phyloP scores from a whole-genome alignment of 2,329 filamentous ascomycete species.

The Rasamsonia emersonii region DNA sequence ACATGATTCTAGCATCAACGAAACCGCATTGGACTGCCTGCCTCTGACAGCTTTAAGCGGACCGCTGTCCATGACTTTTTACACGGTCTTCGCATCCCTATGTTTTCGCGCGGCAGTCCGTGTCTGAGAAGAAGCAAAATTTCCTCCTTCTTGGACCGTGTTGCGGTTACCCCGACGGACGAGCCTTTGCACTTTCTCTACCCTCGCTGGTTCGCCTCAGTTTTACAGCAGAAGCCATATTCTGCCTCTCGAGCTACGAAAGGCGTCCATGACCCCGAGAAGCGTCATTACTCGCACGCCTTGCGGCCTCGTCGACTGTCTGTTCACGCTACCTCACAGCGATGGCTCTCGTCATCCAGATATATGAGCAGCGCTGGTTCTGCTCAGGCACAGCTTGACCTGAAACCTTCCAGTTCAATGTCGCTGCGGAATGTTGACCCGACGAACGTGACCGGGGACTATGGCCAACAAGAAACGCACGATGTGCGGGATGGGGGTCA shows the following conservation, averaged over 20 bases:
- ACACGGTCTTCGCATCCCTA: constrained; percentile 15
- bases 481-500: too few species aligned
- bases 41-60: constrained; percentile 11
- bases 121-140: constrained; percentile 32
- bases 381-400: too few species aligned
- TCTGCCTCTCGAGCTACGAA: constrained; percentile 2
- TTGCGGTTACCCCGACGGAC: constrained; percentile 25
- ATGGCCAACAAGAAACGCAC: too few species aligned
- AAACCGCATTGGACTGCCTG: too few species aligned
- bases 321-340: not conserved
- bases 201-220: constrained; percentile 31
- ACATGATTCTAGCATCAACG: too few species aligned
- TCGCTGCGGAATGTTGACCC: too few species aligned
- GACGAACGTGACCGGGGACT: too few species aligned
- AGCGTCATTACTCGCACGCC: not conserved
- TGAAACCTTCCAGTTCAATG: too few species aligned
- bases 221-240: constrained; percentile 14
- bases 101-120: constrained; percentile 36
- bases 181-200: constrained; percentile 40
- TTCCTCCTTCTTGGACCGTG: constrained; percentile 26
- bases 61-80: constrained; percentile 3
- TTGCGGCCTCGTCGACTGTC: not conserved
- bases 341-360: constrained; percentile 4
- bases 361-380: too few species aligned
- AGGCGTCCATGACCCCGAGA: constrained; percentile 9